Conservation (phyloP, 805 yeast genomes). For the Isabelozyma heimii region DNA sequence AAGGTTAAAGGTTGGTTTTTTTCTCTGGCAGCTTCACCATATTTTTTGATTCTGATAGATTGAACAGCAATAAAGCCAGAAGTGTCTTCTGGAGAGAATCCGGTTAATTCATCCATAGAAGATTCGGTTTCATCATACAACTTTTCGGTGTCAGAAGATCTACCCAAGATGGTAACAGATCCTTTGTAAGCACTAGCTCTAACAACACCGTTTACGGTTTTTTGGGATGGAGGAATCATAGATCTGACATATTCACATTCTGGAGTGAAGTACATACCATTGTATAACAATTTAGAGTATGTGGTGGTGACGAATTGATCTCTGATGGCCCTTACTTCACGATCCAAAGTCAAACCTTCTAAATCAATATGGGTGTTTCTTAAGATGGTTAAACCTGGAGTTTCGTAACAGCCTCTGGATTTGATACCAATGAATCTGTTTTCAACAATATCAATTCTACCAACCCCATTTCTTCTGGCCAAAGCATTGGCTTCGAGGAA, state of each 20-base stretch:
- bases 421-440: constrained; percentile 98
- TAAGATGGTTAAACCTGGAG: constrained; percentile 94
- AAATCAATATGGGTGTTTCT: constrained; percentile 93
- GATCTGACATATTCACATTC: constrained; percentile 95
- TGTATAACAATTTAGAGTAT: constrained; percentile 87
- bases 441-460: constrained; percentile 98
- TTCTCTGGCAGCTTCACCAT: constrained; percentile 92
- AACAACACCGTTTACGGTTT: constrained; percentile 93
- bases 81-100: constrained; percentile 95
- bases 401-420: constrained; percentile 99
- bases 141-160: constrained; percentile 94
- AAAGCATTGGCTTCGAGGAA: constrained; percentile 90
- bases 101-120: constrained; percentile 98
- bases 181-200: constrained; percentile 96
- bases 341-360: constrained; percentile 95
- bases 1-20: constrained; percentile 55
- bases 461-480: constrained; percentile 99
- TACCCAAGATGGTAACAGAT: constrained; percentile 76
- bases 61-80: constrained; percentile 97
- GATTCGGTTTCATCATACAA: constrained; percentile 97
- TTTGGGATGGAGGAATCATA: constrained; percentile 93
- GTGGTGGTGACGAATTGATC: constrained; percentile 93
- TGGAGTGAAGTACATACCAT: constrained; percentile 97
- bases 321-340: constrained; percentile 96
- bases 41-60: constrained; percentile 97